Conservation (phyloP, 108 stramenopile genomes). For the Aurantiochytrium sp. region DNA sequence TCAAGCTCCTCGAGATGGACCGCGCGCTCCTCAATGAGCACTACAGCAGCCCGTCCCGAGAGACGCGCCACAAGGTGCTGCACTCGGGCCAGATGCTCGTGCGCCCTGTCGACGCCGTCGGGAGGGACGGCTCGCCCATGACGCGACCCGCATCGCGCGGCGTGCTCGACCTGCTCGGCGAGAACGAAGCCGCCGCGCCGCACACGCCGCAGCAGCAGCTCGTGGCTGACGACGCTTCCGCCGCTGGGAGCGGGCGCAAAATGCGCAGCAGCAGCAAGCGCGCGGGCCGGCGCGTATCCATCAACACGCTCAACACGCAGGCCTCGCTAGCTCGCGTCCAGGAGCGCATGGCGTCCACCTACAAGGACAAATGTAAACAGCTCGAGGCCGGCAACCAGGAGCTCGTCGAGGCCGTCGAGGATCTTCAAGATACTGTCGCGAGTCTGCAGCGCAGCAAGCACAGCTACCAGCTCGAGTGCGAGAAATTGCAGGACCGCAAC, state of each 20-base stretch:
- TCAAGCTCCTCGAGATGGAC: conserved; percentile 24
- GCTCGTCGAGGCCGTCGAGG: conserved; percentile 6
- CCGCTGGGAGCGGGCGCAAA: not conserved
- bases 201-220: not conserved
- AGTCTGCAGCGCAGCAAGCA: conserved; percentile 29
- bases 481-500: conserved; percentile 15
- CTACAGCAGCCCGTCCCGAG: not conserved
- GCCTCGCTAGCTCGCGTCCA: conserved; percentile 16
- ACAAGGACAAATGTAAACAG: conserved; percentile 24
- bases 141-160: not conserved
- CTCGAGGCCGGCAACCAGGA: conserved; percentile 26
- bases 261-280: not conserved
- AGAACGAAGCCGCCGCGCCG: not conserved
- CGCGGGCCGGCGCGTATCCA: not conserved
- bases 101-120: not conserved
- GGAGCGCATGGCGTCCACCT: conserved; percentile 19
- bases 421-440: conserved; percentile 1
- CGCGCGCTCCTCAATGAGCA: conserved; percentile 20
- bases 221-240: not conserved
- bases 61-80: not conserved
- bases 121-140: not conserved
- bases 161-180: not conserved
- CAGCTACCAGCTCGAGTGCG: conserved; percentile 19
- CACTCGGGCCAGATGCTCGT: not conserved
- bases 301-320: conserved; percentile 13